phyloP scores from a whole-genome alignment of 2,329 filamentous ascomycete genomes.

The Colletotrichum agaves region DNA sequence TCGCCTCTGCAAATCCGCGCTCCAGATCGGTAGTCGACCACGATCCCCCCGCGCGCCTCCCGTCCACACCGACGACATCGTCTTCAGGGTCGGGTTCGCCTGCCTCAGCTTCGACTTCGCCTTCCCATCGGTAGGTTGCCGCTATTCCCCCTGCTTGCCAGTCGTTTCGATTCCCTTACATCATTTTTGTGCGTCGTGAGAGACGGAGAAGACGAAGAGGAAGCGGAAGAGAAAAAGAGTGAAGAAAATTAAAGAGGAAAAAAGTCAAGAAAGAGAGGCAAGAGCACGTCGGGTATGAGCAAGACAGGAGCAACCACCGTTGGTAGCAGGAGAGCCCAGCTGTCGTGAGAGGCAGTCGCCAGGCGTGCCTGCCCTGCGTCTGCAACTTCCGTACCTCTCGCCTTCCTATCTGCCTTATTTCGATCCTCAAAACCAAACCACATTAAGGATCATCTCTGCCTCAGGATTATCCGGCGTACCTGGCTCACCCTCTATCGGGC shows the following conservation, averaged over 20 bases:
- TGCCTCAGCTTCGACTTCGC: conserved; percentile 33
- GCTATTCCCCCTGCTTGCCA: not conserved
- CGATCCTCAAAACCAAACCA: conserved; percentile 8
- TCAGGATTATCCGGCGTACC: conserved; percentile 21
- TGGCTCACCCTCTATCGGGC: not conserved
- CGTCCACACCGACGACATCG: conserved; percentile 48
- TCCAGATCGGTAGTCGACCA: conserved; percentile 65
- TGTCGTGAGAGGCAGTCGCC: conserved; percentile 6
- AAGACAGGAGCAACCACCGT: not conserved
- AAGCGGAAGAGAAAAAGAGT: not conserved
- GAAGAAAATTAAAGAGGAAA: not conserved
- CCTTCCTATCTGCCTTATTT: conserved; percentile 35
- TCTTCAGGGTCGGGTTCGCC: conserved; percentile 34
- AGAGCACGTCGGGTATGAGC: not conserved
- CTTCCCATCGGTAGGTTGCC: conserved; percentile 37
- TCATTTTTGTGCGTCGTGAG: conserved; percentile 9
- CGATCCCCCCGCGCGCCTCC: conserved; percentile 62
- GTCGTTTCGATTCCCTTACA: conserved; percentile 3
- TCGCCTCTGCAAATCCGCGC: conserved; percentile 58
- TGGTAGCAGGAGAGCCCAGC: not conserved
- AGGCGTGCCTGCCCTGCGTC: not conserved
- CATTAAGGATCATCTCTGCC: conserved; percentile 1
- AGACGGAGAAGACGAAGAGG: conserved; percentile 2
- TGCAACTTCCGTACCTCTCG: conserved; percentile 5
- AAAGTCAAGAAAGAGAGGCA: not conserved